Percentiles rank a stretch among this genome's conserved stretches.
Evolutionary conservation across 1,139 yeast species (phyloP).

Genomic region (Protomyces lactucae-debilis): DNA sequence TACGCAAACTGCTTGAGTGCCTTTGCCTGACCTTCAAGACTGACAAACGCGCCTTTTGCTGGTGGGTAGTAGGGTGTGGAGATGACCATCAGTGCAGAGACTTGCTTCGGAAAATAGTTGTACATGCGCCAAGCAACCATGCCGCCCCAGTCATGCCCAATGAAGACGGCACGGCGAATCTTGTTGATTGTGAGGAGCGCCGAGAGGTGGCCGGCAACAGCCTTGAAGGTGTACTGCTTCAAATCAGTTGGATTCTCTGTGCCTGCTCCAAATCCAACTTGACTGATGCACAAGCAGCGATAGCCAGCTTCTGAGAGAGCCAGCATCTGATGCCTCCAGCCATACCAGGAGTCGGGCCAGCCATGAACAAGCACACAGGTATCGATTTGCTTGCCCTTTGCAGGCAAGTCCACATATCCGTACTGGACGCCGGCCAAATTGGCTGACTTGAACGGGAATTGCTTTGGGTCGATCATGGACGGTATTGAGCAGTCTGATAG

Average conservation of each 20-base stretch:
- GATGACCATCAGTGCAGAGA: slow-evolving; percentile 14
- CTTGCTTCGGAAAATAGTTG: slow-evolving; percentile 8
- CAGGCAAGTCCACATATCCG: slow-evolving; percentile 19
- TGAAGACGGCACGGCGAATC: slow-evolving; percentile 7
- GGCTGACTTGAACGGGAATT: slow-evolving; percentile 13
- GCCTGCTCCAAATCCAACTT: slow-evolving; percentile 23
- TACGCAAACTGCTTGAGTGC: slow-evolving; percentile 7
- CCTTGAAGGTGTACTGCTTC: slow-evolving; percentile 12
- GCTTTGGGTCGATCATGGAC: slow-evolving; percentile 9
- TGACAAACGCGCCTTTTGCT: slow-evolving; percentile 16
- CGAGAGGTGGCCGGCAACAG: slow-evolving; percentile 12
- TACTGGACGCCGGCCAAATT: slow-evolving; percentile 11
- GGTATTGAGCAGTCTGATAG: not conserved
- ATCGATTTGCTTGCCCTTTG: slow-evolving; percentile 8
- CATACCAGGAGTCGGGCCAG: slow-evolving; percentile 27
- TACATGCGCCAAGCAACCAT: slow-evolving; percentile 22
- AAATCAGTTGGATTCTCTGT: slow-evolving; percentile 8
- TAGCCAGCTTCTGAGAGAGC: slow-evolving; percentile 5
- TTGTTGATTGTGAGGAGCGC: not conserved
- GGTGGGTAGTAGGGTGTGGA: slow-evolving; percentile 23
- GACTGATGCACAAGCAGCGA: slow-evolving; percentile 18
- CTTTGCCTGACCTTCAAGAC: slow-evolving; percentile 17
- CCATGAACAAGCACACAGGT: slow-evolving; percentile 22
- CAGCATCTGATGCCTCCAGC: slow-evolving; percentile 20
- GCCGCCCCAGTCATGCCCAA: slow-evolving; percentile 26